Evolutionary conservation across 805 yeast species (phyloP).

Genomic region (Candida andamanensis): DNA sequence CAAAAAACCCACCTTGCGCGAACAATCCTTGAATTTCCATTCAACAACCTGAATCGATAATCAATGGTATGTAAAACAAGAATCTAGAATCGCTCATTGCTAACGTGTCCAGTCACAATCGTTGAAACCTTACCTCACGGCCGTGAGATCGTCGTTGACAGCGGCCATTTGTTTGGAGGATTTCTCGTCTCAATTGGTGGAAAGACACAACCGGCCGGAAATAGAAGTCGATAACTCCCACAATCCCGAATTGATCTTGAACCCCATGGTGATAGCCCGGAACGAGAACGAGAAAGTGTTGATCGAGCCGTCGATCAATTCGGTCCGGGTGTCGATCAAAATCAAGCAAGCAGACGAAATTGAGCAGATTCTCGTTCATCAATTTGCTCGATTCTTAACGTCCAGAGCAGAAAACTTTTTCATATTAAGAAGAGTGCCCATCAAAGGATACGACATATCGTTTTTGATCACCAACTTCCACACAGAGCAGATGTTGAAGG

Average conservation of each 20-base stretch:
- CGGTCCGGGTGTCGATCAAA: slow-evolving; percentile 83
- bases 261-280: slow-evolving; percentile 86
- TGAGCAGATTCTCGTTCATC: slow-evolving; percentile 89
- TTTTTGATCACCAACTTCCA: slow-evolving; percentile 91
- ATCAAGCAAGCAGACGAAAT: slow-evolving; percentile 98
- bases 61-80: too few relatives aligned
- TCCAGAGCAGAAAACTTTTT: slow-evolving; percentile 94
- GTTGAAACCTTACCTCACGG: slow-evolving; percentile 86
- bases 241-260: slow-evolving; percentile 77
- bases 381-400: slow-evolving; percentile 88
- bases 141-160: slow-evolving; percentile 87
- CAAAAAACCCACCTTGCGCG: too few relatives aligned
- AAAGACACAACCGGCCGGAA: slow-evolving; percentile 96
- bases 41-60: too few relatives aligned
- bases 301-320: slow-evolving; percentile 91
- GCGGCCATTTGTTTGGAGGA: slow-evolving; percentile 91
- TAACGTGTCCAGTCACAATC: slow-evolving; percentile 98
- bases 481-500: slow-evolving; percentile 92
- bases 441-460: slow-evolving; percentile 87
- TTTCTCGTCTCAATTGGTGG: slow-evolving; percentile 92
- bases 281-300: slow-evolving; percentile 90
- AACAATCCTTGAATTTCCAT: too few relatives aligned
- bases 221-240: slow-evolving; percentile 72
- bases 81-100: too few relatives aligned
- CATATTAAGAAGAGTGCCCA: slow-evolving; percentile 86